Conservation (phyloP, 2,329 filamentous ascomycete species). For the Huntiella bhutanensis region DNA sequence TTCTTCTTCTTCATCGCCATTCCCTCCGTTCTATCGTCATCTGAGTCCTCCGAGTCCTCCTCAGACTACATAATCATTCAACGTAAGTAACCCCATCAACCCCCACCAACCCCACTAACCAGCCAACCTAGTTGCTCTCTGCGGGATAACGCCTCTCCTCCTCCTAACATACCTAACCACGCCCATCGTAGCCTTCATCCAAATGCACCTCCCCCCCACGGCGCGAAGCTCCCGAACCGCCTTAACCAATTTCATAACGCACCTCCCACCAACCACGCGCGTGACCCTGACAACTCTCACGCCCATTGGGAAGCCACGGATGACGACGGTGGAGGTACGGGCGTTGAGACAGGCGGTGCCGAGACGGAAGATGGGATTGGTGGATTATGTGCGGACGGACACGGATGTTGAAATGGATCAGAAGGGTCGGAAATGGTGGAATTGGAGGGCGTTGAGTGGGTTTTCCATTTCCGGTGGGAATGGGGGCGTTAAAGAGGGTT, state of each 20-base stretch:
- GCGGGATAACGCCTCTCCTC: constrained; percentile 44
- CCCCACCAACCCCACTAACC: constrained; percentile 1
- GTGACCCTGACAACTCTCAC: constrained; percentile 38
- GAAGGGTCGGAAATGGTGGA: constrained; percentile 21
- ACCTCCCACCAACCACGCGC: constrained; percentile 25
- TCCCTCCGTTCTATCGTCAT: constrained; percentile 33
- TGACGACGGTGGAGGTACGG: constrained; percentile 23
- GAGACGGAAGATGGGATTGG: constrained; percentile 20
- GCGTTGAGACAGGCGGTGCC: constrained; percentile 17
- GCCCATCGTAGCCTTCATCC: constrained; percentile 55
- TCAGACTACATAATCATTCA: constrained; percentile 17
- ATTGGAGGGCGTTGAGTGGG: constrained; percentile 20
- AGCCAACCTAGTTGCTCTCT: constrained; percentile 29
- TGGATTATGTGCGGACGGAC: constrained; percentile 21
- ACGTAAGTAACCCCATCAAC: constrained; percentile 17
- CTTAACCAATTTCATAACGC: constrained; percentile 32
- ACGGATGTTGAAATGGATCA: constrained; percentile 19
- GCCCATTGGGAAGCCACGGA: constrained; percentile 33
- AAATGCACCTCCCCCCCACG: constrained; percentile 46
- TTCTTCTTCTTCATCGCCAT: constrained; percentile 46
- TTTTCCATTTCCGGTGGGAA: constrained; percentile 21
- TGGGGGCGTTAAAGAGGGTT: constrained; percentile 15
- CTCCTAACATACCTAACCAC: constrained; percentile 45
- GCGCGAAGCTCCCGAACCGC: constrained; percentile 41
- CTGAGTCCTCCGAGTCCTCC: constrained; percentile 19